Evolutionary conservation across 345 rosid genomes (phyloP).

Genomic region (Euphorbia lathyris): DNA sequence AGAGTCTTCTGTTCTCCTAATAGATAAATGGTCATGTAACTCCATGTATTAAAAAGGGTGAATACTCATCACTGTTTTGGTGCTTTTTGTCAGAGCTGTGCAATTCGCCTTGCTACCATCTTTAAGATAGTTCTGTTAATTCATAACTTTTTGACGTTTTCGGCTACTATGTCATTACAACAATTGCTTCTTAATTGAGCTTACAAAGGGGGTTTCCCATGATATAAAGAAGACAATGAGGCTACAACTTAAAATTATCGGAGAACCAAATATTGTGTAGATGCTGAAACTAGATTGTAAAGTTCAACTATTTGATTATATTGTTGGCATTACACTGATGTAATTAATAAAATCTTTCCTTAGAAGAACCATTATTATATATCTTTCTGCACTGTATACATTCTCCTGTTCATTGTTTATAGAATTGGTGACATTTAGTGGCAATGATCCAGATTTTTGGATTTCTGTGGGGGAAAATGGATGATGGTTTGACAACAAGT

Average conservation of each 20-base stretch:
- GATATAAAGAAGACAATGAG: neutral
- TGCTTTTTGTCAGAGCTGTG: neutral
- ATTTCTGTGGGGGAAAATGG: neutral
- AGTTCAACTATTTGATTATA: neutral
- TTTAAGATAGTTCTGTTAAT: neutral
- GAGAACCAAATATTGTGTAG: neutral
- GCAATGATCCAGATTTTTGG: neutral
- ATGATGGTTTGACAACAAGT: neutral
- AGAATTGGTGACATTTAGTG: neutral
- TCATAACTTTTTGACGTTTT: neutral
- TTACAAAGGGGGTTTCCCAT: neutral
- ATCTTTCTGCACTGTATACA: neutral
- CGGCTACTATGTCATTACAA: neutral
- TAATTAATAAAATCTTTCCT: neutral
- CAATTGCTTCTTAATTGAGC: neutral
- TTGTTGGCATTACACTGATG: neutral
- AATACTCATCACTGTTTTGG: neutral
- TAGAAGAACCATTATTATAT: neutral
- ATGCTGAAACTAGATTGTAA: neutral
- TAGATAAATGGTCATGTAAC: constrained; percentile 1
- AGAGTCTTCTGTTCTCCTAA: constrained; percentile 1
- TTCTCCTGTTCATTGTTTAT: neutral
- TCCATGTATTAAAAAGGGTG: neutral
- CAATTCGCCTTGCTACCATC: neutral
- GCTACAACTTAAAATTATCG: neutral